Conservation (phyloP, 2,329 filamentous ascomycete genomes). For the Westerdykella ornata region DNA sequence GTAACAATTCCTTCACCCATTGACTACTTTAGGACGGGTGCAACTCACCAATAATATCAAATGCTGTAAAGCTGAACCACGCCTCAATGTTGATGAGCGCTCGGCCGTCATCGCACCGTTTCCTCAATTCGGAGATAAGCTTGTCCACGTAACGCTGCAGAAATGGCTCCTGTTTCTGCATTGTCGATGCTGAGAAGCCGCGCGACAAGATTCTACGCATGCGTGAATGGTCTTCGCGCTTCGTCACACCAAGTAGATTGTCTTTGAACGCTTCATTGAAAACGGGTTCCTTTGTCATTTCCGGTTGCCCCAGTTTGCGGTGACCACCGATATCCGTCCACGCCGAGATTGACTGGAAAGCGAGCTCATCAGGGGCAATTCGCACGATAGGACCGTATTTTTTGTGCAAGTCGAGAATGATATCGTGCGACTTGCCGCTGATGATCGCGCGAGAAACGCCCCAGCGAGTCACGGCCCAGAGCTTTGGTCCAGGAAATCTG, state of each 20-base stretch:
- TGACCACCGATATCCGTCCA: conserved; percentile 21
- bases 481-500: conserved; percentile 36
- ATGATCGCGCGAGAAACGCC: conserved; percentile 5
- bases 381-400: conserved; percentile 27
- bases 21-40: too few relatives aligned
- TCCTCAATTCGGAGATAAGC: too few relatives aligned
- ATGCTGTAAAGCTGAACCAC: too few relatives aligned
- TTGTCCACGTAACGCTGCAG: too few relatives aligned
- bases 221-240: conserved; percentile 10
- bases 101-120: too few relatives aligned
- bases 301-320: conserved; percentile 4
- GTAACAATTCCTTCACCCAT: too few relatives aligned
- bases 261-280: conserved; percentile 1
- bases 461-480: conserved; percentile 23
- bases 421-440: conserved; percentile 9
- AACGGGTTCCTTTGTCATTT: conserved; percentile 2
- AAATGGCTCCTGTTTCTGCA: too few relatives aligned
- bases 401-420: conserved; percentile 22
- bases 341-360: conserved; percentile 9
- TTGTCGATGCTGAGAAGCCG: too few relatives aligned
- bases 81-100: too few relatives aligned
- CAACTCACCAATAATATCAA: too few relatives aligned
- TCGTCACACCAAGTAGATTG: too few relatives aligned
- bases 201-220: conserved; percentile 16
- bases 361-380: conserved; percentile 14